Percentiles rank a stretch among this genome's conserved stretches.
Evolutionary conservation across 768 basidiomycete species (phyloP).

Genomic region (Tricholoma saponaceum): DNA sequence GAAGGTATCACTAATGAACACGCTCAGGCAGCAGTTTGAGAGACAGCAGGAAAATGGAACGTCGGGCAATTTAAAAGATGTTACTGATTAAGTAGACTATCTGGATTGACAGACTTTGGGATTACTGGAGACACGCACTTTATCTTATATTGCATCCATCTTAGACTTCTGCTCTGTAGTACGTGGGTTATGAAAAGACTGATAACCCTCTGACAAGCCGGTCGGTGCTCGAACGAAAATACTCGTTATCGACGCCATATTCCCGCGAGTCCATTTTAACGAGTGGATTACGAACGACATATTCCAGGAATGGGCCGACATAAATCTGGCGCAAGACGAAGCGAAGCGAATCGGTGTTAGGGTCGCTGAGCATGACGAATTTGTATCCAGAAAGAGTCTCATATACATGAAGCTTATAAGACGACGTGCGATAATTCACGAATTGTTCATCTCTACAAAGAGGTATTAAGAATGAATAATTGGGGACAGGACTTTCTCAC

Average conservation of each 20-base stretch:
- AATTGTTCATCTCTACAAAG: conserved; percentile 81
- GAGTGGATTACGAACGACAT: conserved; percentile 90
- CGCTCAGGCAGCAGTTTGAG: conserved; percentile 79
- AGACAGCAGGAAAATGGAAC: conserved; percentile 36
- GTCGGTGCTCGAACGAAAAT: conserved; percentile 79
- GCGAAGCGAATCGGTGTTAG: conserved; percentile 76
- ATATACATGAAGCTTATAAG: conserved; percentile 91
- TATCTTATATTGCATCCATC: conserved; percentile 2
- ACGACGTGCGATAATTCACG: conserved; percentile 83
- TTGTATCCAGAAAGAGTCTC: conserved; percentile 92
- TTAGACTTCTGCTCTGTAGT: conserved; percentile 2
- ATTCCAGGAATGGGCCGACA: conserved; percentile 90
- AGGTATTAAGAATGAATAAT: not conserved
- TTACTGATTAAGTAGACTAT: conserved; percentile 1
- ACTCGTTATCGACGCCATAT: conserved; percentile 90
- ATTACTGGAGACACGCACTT: not conserved
- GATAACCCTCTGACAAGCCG: conserved; percentile 62
- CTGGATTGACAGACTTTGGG: not conserved
- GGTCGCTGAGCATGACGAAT: conserved; percentile 92
- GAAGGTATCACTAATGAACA: conserved; percentile 83
- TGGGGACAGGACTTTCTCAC: conserved; percentile 34
- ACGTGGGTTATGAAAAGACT: conserved; percentile 31
- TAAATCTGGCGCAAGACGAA: conserved; percentile 86
- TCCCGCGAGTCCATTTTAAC: conserved; percentile 78
- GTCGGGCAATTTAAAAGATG: conserved; percentile 2